Evolutionary conservation across 495 filamentous ascomycete species (phyloP).

Genomic region (Neurospora tetrasperma): DNA sequence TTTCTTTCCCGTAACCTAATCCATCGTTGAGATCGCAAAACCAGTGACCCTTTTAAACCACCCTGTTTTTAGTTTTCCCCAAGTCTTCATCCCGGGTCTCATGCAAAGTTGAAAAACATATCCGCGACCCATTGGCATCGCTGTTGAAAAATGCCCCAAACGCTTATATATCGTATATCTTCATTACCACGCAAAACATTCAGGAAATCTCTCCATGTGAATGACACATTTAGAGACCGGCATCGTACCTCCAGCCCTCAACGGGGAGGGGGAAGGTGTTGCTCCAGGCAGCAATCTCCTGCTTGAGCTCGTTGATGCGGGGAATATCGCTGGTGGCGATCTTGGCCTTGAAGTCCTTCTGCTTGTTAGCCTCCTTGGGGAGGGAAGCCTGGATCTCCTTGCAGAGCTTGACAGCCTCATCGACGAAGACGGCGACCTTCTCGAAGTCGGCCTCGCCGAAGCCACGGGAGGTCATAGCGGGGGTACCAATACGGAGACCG

Average conservation of each 20-base stretch:
- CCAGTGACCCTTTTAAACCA: neutral
- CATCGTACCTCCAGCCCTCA: conserved; percentile 47
- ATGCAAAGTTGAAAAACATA: conserved; percentile 16
- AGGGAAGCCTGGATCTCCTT: conserved; percentile 72
- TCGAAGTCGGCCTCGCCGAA: conserved; percentile 92
- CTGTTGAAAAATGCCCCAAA: conserved; percentile 1
- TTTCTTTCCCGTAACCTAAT: conserved; percentile 12
- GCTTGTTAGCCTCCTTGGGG: conserved; percentile 96
- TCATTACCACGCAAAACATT: conserved; percentile 1
- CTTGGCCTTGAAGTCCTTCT: conserved; percentile 97
- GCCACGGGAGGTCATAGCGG: conserved; percentile 92
- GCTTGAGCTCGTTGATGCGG: conserved; percentile 71
- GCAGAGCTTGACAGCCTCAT: conserved; percentile 69
- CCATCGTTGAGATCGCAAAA: conserved; percentile 20
- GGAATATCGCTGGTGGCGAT: conserved; percentile 64
- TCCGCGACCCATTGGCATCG: conserved; percentile 10
- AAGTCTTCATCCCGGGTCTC: conserved; percentile 4
- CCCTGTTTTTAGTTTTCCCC: conserved; percentile 7
- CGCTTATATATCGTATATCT: conserved; percentile 2
- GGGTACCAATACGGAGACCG: conserved; percentile 91
- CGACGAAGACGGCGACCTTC: conserved; percentile 81
- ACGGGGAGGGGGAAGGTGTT: conserved; percentile 88
- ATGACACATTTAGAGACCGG: conserved; percentile 30
- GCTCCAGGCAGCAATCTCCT: conserved; percentile 86
- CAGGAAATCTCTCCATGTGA: neutral